These are phyloP conservation scores for Trichoderma koningiopsis DNA, from an alignment of 2,329 filamentous ascomycete genomes.

Conservation along the genomic window DNA sequence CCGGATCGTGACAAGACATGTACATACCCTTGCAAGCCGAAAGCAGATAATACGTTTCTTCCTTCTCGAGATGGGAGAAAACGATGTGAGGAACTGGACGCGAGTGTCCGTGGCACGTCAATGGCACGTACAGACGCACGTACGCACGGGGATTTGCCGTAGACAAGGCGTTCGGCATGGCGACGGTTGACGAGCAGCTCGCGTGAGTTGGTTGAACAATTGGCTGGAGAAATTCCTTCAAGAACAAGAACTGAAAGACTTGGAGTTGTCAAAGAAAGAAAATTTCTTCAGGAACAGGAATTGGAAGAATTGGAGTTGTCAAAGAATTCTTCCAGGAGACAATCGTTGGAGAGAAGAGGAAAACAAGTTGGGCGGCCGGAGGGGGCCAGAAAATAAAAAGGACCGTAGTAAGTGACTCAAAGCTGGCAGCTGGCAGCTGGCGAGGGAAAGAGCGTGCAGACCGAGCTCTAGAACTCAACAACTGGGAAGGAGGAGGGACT, in stretches of 20 bases:
- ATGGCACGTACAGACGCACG: slow-evolving; percentile 68
- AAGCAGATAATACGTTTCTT: slow-evolving; percentile 87
- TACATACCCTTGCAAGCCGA: slow-evolving; percentile 84
- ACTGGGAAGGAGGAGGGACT: neutral
- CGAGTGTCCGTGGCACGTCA: slow-evolving; percentile 94
- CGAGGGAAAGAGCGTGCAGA: neutral
- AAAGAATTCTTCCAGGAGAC: neutral
- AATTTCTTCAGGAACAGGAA: neutral
- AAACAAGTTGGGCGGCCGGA: neutral
- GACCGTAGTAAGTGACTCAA: slow-evolving; percentile 10
- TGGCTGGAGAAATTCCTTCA: neutral
- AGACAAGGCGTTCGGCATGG: neutral
- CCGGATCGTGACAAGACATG: neutral
- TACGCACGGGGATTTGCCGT: no score
- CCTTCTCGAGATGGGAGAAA: slow-evolving; percentile 82
- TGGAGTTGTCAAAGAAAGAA: neutral
- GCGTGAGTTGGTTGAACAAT: neutral
- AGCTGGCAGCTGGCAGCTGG: neutral
- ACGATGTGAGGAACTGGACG: slow-evolving; percentile 87
- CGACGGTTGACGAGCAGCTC: neutral
- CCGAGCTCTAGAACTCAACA: neutral
- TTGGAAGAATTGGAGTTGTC: no score
- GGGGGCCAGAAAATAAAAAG: neutral
- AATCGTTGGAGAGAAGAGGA: neutral
- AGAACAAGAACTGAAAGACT: neutral